Evolutionary conservation across 2,329 filamentous ascomycete genomes (phyloP).

Genomic region (Pyricularia sp.): DNA sequence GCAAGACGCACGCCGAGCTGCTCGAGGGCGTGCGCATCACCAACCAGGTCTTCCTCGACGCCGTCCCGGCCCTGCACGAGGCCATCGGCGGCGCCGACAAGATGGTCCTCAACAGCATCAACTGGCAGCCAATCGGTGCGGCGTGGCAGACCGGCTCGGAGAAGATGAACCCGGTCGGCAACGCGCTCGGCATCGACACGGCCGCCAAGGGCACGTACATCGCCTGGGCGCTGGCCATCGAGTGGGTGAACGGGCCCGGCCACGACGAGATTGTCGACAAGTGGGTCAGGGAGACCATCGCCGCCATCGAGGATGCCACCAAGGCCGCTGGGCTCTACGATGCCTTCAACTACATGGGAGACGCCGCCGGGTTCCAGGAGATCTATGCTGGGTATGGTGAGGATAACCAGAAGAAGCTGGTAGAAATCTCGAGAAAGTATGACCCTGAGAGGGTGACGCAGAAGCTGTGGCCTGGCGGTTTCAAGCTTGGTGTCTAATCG

Average conservation of each 20-base stretch:
- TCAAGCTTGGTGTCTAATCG: constrained; percentile 9
- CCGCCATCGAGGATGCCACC: constrained; percentile 14
- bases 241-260: constrained; percentile 12
- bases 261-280: constrained; percentile 18
- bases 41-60: constrained; percentile 4
- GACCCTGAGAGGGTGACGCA: constrained; percentile 21
- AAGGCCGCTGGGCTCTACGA: constrained; percentile 16
- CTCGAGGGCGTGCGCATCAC: constrained; percentile 4
- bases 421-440: constrained; percentile 16
- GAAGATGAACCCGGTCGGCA: constrained; percentile 18
- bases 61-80: constrained; percentile 2
- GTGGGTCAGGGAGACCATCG: constrained; percentile 10
- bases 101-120: constrained; percentile 16
- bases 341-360: constrained; percentile 28
- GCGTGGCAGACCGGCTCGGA: not conserved
- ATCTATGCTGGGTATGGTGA: constrained; percentile 24
- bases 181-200: constrained; percentile 24
- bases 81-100: constrained; percentile 12
- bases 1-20: constrained; percentile 6
- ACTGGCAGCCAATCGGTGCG: constrained; percentile 6
- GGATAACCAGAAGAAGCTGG: constrained; percentile 19
- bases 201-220: constrained; percentile 1
- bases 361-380: constrained; percentile 24
- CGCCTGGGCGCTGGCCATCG: not conserved
- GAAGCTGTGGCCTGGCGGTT: constrained; percentile 17